phyloP scores from a whole-genome alignment of 2,329 filamentous ascomycete species.

The Scedosporium aurantiacum region DNA sequence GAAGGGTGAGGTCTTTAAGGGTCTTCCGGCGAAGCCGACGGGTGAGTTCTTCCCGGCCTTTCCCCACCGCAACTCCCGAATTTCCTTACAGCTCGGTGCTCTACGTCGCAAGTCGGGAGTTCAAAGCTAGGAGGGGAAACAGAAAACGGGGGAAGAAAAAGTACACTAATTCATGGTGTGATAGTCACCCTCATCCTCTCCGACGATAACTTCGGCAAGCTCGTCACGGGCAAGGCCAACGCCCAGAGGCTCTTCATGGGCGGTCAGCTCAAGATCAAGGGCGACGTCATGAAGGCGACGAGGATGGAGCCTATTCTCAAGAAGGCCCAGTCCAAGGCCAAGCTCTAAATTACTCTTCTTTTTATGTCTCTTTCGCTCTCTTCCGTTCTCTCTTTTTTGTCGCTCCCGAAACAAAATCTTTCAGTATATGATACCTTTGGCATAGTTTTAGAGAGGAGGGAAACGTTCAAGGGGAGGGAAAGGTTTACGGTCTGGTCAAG shows the following conservation, averaged over 20 bases:
- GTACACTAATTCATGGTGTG: not conserved
- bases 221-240: slow-evolving; percentile 80
- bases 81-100: not conserved
- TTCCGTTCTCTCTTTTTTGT: not conserved
- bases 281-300: slow-evolving; percentile 96
- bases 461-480: not conserved
- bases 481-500: not conserved
- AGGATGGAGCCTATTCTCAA: slow-evolving; percentile 90
- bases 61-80: not conserved
- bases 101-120: not conserved
- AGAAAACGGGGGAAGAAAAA: not conserved
- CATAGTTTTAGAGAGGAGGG: not conserved
- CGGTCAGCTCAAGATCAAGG: slow-evolving; percentile 98
- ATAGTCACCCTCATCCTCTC: slow-evolving; percentile 75
- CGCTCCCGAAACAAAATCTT: not conserved
- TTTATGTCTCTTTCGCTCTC: not conserved
- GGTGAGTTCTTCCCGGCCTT: slow-evolving; percentile 42
- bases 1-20: slow-evolving; percentile 70
- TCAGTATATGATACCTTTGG: slow-evolving; percentile 2
- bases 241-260: slow-evolving; percentile 94
- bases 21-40: slow-evolving; percentile 68
- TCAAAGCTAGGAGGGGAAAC: too few relatives aligned
- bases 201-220: slow-evolving; percentile 75
- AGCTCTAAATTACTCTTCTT: slow-evolving; percentile 49
- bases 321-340: slow-evolving; percentile 75